Evolutionary conservation across 75 land plant genomes (phyloP).

Genomic region (Sequoia sempervirens): DNA sequence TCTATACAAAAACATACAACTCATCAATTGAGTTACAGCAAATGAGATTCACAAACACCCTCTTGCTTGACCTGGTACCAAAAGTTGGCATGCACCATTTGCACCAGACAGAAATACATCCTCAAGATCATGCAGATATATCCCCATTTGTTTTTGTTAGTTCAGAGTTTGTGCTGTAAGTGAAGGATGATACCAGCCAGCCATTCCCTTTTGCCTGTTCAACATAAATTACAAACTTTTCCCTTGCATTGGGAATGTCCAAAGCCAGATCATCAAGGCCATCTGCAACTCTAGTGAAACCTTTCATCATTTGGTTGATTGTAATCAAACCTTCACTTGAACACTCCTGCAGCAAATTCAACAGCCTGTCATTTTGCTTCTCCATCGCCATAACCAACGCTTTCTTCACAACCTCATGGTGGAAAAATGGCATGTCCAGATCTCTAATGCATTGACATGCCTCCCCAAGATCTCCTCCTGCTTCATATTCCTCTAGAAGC

Average conservation of each 20-base stretch:
- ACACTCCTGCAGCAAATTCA: conserved; percentile 68
- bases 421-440: conserved; percentile 89
- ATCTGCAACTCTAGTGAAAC: conserved; percentile 67
- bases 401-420: conserved; percentile 93
- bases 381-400: conserved; percentile 96
- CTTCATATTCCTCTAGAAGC: conserved; percentile 88
- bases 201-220: conserved; percentile 59
- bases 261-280: conserved; percentile 81
- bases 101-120: not conserved
- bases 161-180: not conserved
- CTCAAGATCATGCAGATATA: not conserved
- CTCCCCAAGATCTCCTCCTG: conserved; percentile 76
- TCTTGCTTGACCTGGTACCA: not conserved
- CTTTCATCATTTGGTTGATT: conserved; percentile 85
- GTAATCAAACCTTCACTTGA: conserved; percentile 88
- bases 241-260: conserved; percentile 77
- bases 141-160: not conserved
- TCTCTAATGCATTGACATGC: conserved; percentile 95
- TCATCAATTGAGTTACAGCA: not conserved
- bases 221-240: conserved; percentile 61
- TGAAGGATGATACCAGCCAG: conserved; percentile 66
- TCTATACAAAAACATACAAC: conserved; percentile 3
- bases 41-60: not conserved
- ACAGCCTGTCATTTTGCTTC: conserved; percentile 73
- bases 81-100: not conserved